Conservation (phyloP, 768 basidiomycete genomes). For the Calvatia gigantea region DNA sequence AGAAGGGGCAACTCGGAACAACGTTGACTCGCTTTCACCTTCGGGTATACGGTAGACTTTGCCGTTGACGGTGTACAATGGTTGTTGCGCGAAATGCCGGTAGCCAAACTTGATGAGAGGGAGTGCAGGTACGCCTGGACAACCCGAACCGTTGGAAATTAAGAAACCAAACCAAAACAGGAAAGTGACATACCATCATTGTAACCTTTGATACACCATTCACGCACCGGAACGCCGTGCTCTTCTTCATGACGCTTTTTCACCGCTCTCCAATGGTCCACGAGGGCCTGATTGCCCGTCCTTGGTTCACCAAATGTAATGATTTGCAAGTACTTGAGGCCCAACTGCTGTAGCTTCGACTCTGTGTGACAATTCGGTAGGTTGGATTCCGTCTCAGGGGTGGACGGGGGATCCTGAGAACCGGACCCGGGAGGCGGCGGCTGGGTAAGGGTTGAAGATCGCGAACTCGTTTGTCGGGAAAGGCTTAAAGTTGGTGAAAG, state of each 20-base stretch:
- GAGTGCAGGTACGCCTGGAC: slow-evolving; percentile 51
- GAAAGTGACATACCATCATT: slow-evolving; percentile 44
- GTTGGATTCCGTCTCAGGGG: not conserved
- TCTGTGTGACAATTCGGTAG: not conserved
- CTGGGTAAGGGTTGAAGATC: not conserved
- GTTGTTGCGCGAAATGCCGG: slow-evolving; percentile 44
- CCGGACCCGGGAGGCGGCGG: not conserved
- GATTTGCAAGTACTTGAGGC: slow-evolving; percentile 32
- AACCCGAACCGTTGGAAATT: slow-evolving; percentile 1
- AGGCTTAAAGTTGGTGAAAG: slow-evolving; percentile 21
- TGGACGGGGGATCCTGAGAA: not conserved
- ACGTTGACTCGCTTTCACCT: slow-evolving; percentile 41
- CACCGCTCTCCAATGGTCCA: slow-evolving; percentile 36
- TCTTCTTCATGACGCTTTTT: slow-evolving; percentile 29
- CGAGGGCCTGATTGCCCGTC: slow-evolving; percentile 41
- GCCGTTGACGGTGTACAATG: slow-evolving; percentile 48
- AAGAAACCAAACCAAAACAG: not conserved
- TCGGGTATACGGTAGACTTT: slow-evolving; percentile 44
- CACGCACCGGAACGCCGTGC: slow-evolving; percentile 36
- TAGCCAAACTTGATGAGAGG: slow-evolving; percentile 51
- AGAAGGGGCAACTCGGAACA: slow-evolving; percentile 36
- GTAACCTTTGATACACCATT: slow-evolving; percentile 50
- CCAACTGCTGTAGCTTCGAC: slow-evolving; percentile 21
- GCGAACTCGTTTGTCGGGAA: not conserved
- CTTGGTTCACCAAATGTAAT: slow-evolving; percentile 51